A percentile compares a stretch with the other conserved stretches of the same genome.
Conservation (phyloP, 2,329 filamentous ascomycete genomes). For the Alternaria incomplexa region DNA sequence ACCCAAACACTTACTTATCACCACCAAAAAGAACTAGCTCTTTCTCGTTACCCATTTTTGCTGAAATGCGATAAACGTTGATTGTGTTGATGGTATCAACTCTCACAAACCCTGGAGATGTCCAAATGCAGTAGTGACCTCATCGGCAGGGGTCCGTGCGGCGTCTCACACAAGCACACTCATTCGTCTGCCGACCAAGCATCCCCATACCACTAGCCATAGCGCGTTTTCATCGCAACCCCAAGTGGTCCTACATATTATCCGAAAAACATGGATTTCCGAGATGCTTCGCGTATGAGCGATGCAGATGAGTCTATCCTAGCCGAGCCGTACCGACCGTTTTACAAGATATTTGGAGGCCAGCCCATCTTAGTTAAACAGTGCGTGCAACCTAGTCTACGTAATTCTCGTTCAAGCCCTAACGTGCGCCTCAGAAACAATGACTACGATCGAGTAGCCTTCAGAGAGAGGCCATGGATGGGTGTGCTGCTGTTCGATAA, state of each 20-base stretch:
- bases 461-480: conserved; percentile 67
- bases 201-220: neutral
- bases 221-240: neutral
- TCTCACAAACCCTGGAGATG: neutral
- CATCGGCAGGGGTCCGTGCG: conserved; percentile 8
- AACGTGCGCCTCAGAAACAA: conserved; percentile 44
- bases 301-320: conserved; percentile 40
- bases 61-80: neutral
- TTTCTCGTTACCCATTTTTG: conserved; percentile 25
- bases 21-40: conserved; percentile 40
- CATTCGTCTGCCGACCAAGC: neutral
- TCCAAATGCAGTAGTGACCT: conserved; percentile 15
- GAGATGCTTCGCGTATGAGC: conserved; percentile 31
- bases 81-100: neutral
- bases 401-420: neutral
- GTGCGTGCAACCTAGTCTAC: conserved; percentile 22
- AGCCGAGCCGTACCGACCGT: conserved; percentile 55
- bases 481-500: conserved; percentile 77
- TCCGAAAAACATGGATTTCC: conserved; percentile 38
- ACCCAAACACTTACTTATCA: conserved; percentile 24
- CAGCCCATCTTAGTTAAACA: conserved; percentile 57
- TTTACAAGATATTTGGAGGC: conserved; percentile 58
- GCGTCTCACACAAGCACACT: neutral
- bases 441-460: conserved; percentile 53
- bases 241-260: neutral